Percentiles rank a stretch among this genome's conserved stretches.
Conservation (phyloP, 441 rosid genomes). For the Hura crepitans region DNA sequence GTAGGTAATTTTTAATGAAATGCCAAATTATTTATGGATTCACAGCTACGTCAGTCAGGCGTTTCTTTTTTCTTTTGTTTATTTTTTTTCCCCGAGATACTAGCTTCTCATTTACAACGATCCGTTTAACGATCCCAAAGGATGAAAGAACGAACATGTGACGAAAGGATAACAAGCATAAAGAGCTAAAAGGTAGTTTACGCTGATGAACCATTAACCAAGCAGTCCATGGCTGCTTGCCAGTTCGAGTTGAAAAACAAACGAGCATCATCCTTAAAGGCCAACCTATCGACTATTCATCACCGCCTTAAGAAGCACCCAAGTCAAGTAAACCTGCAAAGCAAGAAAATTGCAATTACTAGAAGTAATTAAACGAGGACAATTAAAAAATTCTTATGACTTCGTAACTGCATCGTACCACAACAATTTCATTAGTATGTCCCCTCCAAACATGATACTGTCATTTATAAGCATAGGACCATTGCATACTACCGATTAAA, state of each 20-base stretch:
- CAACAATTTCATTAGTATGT: not conserved
- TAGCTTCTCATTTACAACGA: not conserved
- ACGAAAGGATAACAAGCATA: not conserved
- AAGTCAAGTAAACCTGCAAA: constrained; percentile 13
- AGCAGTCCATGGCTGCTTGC: not conserved
- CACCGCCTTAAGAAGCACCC: constrained; percentile 11
- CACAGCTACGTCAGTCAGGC: not conserved
- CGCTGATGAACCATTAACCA: not conserved
- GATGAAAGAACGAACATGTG: constrained; percentile 1
- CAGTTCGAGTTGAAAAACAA: not conserved
- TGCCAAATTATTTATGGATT: constrained; percentile 9
- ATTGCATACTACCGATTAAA: not conserved
- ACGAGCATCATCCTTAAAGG: not conserved
- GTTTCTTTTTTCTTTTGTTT: too few species aligned
- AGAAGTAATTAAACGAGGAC: not conserved
- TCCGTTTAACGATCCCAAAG: not conserved
- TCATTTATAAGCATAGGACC: not conserved
- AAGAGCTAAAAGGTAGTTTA: not conserved
- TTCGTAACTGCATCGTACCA: too few species aligned
- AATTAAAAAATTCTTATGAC: too few species aligned
- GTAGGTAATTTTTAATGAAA: not conserved
- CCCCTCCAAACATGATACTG: not conserved
- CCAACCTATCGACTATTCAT: not conserved
- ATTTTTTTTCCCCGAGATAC: not conserved
- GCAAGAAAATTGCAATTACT: not conserved